Evolutionary conservation across 2,329 filamentous ascomycete species (phyloP).

Genomic region (Ceratocystiopsis sp.): DNA sequence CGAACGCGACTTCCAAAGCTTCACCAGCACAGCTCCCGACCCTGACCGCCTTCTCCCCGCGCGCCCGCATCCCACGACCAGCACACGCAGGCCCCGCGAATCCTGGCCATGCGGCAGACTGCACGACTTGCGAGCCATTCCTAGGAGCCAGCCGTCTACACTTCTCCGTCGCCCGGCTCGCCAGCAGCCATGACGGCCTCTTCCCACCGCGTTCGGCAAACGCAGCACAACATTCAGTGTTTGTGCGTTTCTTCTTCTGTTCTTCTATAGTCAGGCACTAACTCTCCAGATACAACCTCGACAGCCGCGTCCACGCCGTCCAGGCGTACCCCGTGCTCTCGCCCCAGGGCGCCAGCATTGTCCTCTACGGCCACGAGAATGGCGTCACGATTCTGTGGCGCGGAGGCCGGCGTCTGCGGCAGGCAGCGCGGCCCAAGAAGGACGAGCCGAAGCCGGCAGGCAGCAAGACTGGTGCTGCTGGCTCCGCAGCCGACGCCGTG

Average conservation of each 20-base stretch:
- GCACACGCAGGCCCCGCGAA: no score
- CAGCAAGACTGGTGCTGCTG: no score
- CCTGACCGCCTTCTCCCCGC: no score
- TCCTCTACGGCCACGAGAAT: slow-evolving; percentile 47
- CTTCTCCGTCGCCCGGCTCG: neutral
- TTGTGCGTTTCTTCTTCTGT: slow-evolving; percentile 13
- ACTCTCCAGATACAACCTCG: slow-evolving; percentile 35
- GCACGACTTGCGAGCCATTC: no score
- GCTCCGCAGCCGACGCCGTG: slow-evolving; percentile 26
- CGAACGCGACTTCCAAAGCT: no score
- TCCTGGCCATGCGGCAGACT: no score
- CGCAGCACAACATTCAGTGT: slow-evolving; percentile 20
- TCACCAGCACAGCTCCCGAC: no score
- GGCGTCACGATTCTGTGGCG: slow-evolving; percentile 46
- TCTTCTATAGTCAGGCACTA: no score
- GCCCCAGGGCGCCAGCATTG: slow-evolving; percentile 44
- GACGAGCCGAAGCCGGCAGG: slow-evolving; percentile 4
- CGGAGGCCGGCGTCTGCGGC: slow-evolving; percentile 42
- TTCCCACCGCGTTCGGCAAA: slow-evolving; percentile 18
- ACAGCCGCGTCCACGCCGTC: slow-evolving; percentile 39
- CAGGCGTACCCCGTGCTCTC: slow-evolving; percentile 45
- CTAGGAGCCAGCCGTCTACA: no score
- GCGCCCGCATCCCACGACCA: no score
- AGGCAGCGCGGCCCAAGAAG: slow-evolving; percentile 14
- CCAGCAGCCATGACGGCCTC: slow-evolving; percentile 8